Evolutionary conservation across 2,329 filamentous ascomycete genomes (phyloP), one percentile per base, ranked within the genome.

Genomic region (Plenodomus biglobosus): DNA sequence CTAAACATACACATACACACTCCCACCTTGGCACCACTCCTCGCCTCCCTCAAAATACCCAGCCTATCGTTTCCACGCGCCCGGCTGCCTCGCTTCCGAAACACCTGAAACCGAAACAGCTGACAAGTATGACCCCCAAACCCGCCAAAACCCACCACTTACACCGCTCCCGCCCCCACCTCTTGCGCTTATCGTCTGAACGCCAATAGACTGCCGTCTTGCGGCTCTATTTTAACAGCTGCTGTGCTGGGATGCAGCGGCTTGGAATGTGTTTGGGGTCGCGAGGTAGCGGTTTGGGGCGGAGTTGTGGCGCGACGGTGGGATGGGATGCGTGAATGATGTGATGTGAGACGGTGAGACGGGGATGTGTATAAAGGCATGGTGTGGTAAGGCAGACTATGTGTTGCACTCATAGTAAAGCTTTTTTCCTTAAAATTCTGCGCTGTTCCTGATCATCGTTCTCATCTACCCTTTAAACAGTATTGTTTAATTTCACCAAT

Each of bases 61-160:
- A 32, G 8, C 27, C 27, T 32, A 6, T 8, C 27, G 42, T 38
- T 44, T 21, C 39, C 40, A 57, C 47, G 48, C 59, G 51, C 51
- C 48, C 56, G 59, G 58, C 40, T 50, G 32, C 32, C 40, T 37
- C 19, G 30, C 46, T 50, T 44, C 59, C 58, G 61, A 62, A 57
- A 56, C 39, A 36, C 10, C 46, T 64, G 61, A 64, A 62, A 62
- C 61, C 48, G 54, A 56, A 55, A 54, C 51, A 38, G 55, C 41
- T 49, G 55, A 59, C 61, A 61, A 54, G 55, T 10, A 32, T 24
- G 42, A 44, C 32, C 20, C 38, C 44, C 39, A 35, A 37, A 8
- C 46, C 38, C 46, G 35, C 21, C 50, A 37, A 50, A 16, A 35
- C 27, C 27, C 3, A 38, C 49, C 45, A 48, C 43, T 47, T 10